phyloP scores from a whole-genome alignment of 2,329 filamentous ascomycete genomes.

The Aspergillus fumigatus region DNA sequence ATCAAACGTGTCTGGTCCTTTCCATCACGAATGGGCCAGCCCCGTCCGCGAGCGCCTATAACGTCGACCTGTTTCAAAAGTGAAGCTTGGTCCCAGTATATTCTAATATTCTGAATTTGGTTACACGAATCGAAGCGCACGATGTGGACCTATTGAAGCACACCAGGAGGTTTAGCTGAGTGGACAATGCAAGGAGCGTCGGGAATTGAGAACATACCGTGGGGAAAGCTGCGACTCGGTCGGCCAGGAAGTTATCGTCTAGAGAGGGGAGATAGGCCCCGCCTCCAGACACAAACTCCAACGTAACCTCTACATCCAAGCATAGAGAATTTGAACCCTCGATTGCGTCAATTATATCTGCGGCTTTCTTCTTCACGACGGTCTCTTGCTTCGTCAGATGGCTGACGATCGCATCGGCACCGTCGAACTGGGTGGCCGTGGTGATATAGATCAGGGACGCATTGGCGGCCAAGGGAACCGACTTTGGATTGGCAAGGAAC shows the following conservation, averaged over 20 bases:
- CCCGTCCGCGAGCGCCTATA: slow-evolving; percentile 82
- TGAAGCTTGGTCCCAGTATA: slow-evolving; percentile 92
- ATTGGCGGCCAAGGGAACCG: slow-evolving; percentile 59
- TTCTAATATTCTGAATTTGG: slow-evolving; percentile 81
- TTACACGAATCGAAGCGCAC: slow-evolving; percentile 72
- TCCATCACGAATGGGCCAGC: slow-evolving; percentile 91
- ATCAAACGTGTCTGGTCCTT: slow-evolving; percentile 79
- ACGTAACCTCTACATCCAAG: slow-evolving; percentile 72
- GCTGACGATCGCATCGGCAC: slow-evolving; percentile 72
- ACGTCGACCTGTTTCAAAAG: slow-evolving; percentile 90
- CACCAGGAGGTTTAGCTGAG: background rate
- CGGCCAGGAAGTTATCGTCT: slow-evolving; percentile 89
- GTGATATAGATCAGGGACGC: slow-evolving; percentile 83
- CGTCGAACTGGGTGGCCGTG: slow-evolving; percentile 70
- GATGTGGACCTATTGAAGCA: slow-evolving; percentile 67
- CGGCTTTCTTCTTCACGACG: slow-evolving; percentile 76
- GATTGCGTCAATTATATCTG: slow-evolving; percentile 69
- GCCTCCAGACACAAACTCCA: slow-evolving; percentile 77
- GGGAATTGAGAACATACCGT: slow-evolving; percentile 58
- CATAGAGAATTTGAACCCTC: slow-evolving; percentile 67
- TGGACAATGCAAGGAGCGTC: background rate
- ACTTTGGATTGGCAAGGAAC: slow-evolving; percentile 65
- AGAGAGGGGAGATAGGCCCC: slow-evolving; percentile 82
- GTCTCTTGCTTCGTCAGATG: slow-evolving; percentile 69
- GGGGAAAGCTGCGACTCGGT: slow-evolving; percentile 72